Evolutionary conservation across 129 eudicot species (phyloP).

Genomic region (Saussurea involucrata): DNA sequence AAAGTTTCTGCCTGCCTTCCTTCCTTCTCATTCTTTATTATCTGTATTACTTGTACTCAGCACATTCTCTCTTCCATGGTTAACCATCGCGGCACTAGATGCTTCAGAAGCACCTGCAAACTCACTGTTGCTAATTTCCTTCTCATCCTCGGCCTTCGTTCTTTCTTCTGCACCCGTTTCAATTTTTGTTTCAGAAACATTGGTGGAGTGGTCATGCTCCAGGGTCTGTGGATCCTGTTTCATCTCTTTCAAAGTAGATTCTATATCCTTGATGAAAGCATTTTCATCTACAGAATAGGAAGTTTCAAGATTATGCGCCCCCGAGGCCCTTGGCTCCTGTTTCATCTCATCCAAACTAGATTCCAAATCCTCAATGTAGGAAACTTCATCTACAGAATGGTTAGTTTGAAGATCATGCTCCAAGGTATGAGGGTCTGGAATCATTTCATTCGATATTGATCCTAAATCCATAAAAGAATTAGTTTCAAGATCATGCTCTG

Average conservation of each 20-base stretch:
- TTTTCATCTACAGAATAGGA: conserved; percentile 2
- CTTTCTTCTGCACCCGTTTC: conserved; percentile 8
- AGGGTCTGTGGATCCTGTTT: conserved; percentile 13
- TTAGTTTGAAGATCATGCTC: conserved; percentile 25
- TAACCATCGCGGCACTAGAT: neutral
- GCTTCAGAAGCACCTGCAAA: conserved; percentile 20
- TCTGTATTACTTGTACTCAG: conserved; percentile 9
- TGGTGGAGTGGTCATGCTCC: conserved; percentile 8
- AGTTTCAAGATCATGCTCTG: conserved; percentile 22
- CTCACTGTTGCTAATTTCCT: conserved; percentile 17
- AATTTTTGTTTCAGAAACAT: conserved; percentile 9
- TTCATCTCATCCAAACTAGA: conserved; percentile 28
- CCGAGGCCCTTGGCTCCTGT: conserved; percentile 5
- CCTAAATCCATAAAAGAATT: neutral
- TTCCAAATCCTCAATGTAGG: conserved; percentile 11
- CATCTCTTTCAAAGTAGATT: conserved; percentile 21
- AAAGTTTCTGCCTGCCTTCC: neutral
- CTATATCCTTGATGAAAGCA: conserved; percentile 7
- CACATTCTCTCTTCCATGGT: conserved; percentile 22
- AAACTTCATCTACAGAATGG: conserved; percentile 28
- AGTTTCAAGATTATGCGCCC: neutral
- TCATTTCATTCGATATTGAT: conserved; percentile 24
- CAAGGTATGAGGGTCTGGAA: conserved; percentile 18
- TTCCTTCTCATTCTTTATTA: conserved; percentile 20
- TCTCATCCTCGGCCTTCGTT: neutral